Percentiles rank a stretch among this genome's conserved stretches.
These are phyloP conservation scores for Melaleuca quinquenervia DNA, from an alignment of 345 rosid species.

Conservation along the genomic window DNA sequence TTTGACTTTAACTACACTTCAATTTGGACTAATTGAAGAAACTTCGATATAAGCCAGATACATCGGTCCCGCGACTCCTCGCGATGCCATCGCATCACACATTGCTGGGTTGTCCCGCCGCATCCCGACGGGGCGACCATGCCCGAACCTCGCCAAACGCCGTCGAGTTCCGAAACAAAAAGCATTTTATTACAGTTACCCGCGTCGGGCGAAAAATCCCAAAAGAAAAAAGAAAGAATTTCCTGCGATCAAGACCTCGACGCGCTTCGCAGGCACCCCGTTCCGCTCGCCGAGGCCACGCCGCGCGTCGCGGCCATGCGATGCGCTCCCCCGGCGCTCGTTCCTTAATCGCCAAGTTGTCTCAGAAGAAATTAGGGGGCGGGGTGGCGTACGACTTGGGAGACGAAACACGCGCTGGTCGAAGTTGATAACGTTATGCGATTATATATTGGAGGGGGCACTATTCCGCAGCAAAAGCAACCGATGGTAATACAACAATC, in stretches of 20 bases:
- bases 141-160: not conserved
- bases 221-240: no score
- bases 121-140: not conserved
- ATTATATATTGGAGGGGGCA: not conserved
- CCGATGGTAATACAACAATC: fast-evolving
- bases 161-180: not conserved
- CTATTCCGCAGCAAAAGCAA: not conserved
- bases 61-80: not conserved
- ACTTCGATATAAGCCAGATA: not conserved
- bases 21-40: not conserved
- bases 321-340: not conserved
- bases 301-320: not conserved
- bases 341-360: not conserved
- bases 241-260: not conserved
- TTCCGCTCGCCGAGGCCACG: not conserved
- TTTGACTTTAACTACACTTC: not conserved
- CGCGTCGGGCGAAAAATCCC: not conserved
- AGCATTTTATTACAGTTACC: not conserved
- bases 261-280: no score
- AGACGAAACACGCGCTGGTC: not conserved
- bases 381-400: not conserved
- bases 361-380: not conserved
- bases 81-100: not conserved
- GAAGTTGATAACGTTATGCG: not conserved
- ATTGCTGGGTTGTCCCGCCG: not conserved